These are phyloP conservation scores for Acanthamoeba castellanii DNA, from an alignment of 208 protist genomes.

Conservation along the genomic window DNA sequence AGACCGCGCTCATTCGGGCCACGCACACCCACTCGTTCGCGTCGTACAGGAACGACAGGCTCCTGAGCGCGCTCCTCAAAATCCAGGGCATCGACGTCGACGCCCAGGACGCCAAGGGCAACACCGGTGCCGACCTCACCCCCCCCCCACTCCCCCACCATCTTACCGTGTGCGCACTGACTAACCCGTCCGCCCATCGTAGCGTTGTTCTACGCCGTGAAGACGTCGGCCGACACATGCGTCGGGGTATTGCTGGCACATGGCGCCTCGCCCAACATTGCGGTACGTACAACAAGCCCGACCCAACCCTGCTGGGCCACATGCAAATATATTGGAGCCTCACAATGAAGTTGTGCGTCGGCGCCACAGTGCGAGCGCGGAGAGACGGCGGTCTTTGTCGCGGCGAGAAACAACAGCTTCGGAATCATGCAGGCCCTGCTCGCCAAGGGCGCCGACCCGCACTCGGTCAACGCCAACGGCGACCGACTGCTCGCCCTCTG, in stretches of 20 bases:
- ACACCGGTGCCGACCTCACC: not conserved
- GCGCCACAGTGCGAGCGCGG: not conserved
- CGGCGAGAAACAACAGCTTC: not conserved
- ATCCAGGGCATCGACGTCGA: not conserved
- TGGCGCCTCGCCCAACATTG: conserved; percentile 13
- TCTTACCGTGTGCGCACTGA: not conserved
- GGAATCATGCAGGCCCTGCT: conserved; percentile 1
- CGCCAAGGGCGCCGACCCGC: conserved; percentile 22
- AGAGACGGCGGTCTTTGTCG: not conserved
- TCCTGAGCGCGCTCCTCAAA: not conserved
- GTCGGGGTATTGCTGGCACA: not conserved
- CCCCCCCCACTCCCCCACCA: not conserved
- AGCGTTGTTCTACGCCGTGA: conserved; percentile 6
- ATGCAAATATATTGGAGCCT: no score
- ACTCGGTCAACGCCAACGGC: not conserved
- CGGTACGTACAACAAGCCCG: not conserved
- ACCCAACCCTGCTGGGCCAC: no score
- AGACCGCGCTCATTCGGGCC: not conserved
- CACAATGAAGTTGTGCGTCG: not conserved
- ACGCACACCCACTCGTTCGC: conserved; percentile 22
- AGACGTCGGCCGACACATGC: not conserved
- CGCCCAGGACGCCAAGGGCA: conserved; percentile 26
- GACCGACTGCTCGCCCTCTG: not conserved
- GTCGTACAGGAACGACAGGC: not conserved
- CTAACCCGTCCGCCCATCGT: no score